phyloP scores from a whole-genome alignment of 1,284 basidiomycete species.

The Ganoderma meredithae region DNA sequence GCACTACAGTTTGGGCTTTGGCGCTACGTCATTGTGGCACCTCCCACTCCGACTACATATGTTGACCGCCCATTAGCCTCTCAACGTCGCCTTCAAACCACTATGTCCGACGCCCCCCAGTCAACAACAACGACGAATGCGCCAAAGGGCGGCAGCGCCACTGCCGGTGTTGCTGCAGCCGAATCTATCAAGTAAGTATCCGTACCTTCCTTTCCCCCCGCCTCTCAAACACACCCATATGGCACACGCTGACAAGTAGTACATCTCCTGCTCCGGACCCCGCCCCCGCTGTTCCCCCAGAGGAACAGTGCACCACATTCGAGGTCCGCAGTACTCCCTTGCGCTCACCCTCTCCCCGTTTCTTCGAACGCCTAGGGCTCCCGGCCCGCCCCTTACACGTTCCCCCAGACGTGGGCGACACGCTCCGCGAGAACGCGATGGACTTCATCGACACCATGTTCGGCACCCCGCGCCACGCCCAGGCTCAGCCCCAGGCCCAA shows the following conservation, averaged over 20 bases:
- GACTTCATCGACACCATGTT: slow-evolving; percentile 42
- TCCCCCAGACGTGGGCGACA: slow-evolving; percentile 35
- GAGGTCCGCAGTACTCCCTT: slow-evolving; percentile 21
- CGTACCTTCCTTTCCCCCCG: too few species aligned
- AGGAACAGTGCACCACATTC: slow-evolving; percentile 34
- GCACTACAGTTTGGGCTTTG: too few species aligned
- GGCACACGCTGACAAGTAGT: not conserved
- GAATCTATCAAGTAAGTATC: slow-evolving; percentile 33
- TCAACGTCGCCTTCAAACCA: not conserved
- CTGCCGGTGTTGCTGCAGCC: slow-evolving; percentile 30
- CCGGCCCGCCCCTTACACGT: not conserved
- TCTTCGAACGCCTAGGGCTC: too few species aligned
- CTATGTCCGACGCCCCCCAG: slow-evolving; percentile 12
- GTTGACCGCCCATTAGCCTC: not conserved
- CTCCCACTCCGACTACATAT: not conserved
- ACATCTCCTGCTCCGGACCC: too few species aligned
- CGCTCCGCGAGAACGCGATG: slow-evolving; percentile 39
- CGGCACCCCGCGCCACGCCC: slow-evolving; percentile 31
- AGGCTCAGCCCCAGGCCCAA: too few species aligned
- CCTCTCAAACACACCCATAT: not conserved
- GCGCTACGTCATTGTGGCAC: too few species aligned
- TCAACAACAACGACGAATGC: slow-evolving; percentile 8
- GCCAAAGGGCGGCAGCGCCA: slow-evolving; percentile 23
- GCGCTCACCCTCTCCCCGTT: not conserved
- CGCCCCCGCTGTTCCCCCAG: too few species aligned